phyloP scores from a whole-genome alignment of 176 grass and related monocot genomes.

The Cenchrus americanus region DNA sequence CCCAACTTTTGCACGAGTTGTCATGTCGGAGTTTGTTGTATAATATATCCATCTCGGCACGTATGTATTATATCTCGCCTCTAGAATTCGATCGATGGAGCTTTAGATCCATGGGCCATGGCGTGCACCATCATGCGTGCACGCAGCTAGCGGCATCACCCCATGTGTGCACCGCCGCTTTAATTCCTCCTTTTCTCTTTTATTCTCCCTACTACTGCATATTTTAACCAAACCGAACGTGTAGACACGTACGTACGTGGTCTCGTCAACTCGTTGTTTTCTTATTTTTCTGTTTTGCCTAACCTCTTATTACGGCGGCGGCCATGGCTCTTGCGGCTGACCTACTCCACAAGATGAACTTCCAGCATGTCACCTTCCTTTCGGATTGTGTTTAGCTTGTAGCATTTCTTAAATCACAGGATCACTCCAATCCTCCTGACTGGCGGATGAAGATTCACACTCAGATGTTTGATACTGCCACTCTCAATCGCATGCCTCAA shows the following conservation, averaged over 20 bases:
- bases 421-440: too few relatives aligned
- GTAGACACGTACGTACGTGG: neutral
- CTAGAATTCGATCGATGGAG: neutral
- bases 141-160: constrained; percentile 24
- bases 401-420: too few relatives aligned
- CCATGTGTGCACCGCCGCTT: constrained; percentile 53
- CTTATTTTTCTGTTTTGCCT: neutral
- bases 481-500: too few relatives aligned
- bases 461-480: too few relatives aligned
- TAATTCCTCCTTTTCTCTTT: neutral
- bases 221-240: neutral
- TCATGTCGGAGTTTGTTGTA: constrained; percentile 25
- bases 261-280: neutral
- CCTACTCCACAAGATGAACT: too few relatives aligned
- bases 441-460: too few relatives aligned
- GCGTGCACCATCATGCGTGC: constrained; percentile 31
- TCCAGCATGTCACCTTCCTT: too few relatives aligned
- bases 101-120: constrained; percentile 32
- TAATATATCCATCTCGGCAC: neutral
- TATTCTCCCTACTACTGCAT: too few relatives aligned
- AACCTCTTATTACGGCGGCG: too few relatives aligned
- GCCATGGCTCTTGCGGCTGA: too few relatives aligned
- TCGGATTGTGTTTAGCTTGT: too few relatives aligned
- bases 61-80: neutral
- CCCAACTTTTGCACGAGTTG: constrained; percentile 23